Base-by-base conservation (phyloP, 495 filamentous ascomycete genomes). In the Neurospora discreta region DNA sequence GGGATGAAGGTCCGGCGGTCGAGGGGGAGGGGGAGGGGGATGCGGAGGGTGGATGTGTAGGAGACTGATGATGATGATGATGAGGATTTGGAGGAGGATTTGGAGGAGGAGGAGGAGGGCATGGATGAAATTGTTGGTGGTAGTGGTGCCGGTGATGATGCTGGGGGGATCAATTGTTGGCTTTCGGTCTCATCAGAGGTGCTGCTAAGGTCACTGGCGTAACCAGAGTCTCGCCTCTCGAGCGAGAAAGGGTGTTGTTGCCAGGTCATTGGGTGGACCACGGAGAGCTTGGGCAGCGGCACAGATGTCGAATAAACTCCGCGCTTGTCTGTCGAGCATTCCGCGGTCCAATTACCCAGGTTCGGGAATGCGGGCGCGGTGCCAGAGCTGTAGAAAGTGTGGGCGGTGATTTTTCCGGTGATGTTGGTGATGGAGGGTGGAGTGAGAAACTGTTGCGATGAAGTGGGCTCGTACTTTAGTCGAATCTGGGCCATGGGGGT, bases 21-120 rank as follows among this genome's bases (percentile, higher is more conserved):
- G 11, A 80, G 82, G 0, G 95, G 93, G 1, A 97, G 83, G 0
- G 86, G 83, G 78, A 99, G 81, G 0, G 95, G 94, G 9, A 97
- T 87, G 9, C 91, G 78, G 10, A 98, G 76, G 5, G 82, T 83
- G 1, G 93, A 85, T 2, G 87, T 91, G 81, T 96, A 60, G 82
- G 79, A 46, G 84, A 87, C n/a, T 81, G 82, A 30, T 69, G 78
- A 18, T 40, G 41, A 15, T 81, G 82, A 26, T 69, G 78, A 18
- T 40, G 41, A 15, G n/a, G 26, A 10, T 69, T 42, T 36, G 58
- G 33, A 33, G n/a, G 44, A 52, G 36, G 18, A 20, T 58, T 46
- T 39, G 58, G 6, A 36, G 33, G 33, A 36, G 33, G 33, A 36
- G 33, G 33, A 36, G 33, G 33, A 5, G 33, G 33, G 33, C 33